phyloP scores from a whole-genome alignment of 192 early-diverging fungal genomes.

The Coemansia umbellata region DNA sequence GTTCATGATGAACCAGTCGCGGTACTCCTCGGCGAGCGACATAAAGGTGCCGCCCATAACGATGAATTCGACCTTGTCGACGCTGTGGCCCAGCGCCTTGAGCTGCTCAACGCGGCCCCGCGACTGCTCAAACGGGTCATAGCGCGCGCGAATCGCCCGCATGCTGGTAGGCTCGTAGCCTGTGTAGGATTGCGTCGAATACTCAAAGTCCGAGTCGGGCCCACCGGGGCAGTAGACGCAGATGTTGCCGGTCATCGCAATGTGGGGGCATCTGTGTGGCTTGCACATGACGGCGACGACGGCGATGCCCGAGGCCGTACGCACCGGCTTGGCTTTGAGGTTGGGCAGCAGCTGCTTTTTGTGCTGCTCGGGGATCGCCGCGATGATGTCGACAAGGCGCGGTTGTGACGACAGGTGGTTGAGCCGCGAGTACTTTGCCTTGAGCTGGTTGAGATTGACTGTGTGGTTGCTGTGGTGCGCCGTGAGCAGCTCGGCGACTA shows the following conservation, averaged over 20 bases:
- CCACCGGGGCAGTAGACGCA: slow-evolving; percentile 98
- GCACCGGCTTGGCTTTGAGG: slow-evolving; percentile 92
- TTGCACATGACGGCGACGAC: slow-evolving; percentile 56
- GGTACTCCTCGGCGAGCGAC: slow-evolving; percentile 91
- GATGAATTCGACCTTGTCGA: slow-evolving; percentile 99
- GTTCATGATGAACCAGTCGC: slow-evolving; percentile 97
- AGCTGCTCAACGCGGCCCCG: slow-evolving; percentile 93
- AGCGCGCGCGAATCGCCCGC: slow-evolving; percentile 97
- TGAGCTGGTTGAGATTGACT: slow-evolving; percentile 86
- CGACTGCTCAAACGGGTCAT: slow-evolving; percentile 96
- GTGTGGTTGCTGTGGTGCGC: slow-evolving; percentile 63
- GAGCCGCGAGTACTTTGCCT: slow-evolving; percentile 64
- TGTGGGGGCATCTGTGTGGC: slow-evolving; percentile 95
- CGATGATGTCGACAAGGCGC: slow-evolving; percentile 94
- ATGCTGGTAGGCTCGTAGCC: slow-evolving; percentile 99
- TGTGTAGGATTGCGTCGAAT: slow-evolving; percentile 99
- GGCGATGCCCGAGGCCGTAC: slow-evolving; percentile 71
- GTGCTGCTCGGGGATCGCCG: slow-evolving; percentile 94
- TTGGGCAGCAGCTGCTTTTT: slow-evolving; percentile 76
- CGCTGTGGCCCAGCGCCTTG: slow-evolving; percentile 85
- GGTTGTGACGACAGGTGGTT: slow-evolving; percentile 85
- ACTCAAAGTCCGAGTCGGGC: slow-evolving; percentile 99
- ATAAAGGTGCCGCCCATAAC: slow-evolving; percentile 99
- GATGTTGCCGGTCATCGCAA: slow-evolving; percentile 99
- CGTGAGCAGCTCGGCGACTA: slow-evolving; percentile 82